Base-by-base conservation (phyloP, 2,329 filamentous ascomycete genomes). In the Arthrobotrys musiformis region DNA sequence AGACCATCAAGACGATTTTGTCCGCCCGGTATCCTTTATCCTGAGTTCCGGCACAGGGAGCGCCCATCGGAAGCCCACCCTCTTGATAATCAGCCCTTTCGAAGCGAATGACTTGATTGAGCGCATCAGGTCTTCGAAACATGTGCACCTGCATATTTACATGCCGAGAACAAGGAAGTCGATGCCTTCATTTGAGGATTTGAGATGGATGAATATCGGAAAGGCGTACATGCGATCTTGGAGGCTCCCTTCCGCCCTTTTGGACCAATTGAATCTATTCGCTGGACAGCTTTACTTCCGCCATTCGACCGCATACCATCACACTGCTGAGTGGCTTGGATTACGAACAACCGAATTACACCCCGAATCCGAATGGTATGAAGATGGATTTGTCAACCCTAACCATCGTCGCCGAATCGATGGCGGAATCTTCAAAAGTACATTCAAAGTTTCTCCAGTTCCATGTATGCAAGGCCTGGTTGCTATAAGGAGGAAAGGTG, bases 271-370 rank as follows among this genome's bases (percentile, higher is more conserved):
- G 0, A 90, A 91, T 48, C 82, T 93, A 0, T 92, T 93, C 67
- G 85, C 91, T 0, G 91, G 91, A 0, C 89, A 91, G 67, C 84
- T 92, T 0, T 93, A 92, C 79, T 84, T 92, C 8, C 82, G 81
- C 0, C 86, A 84, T 0, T 87, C 85, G 48, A 72, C 83, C 0
- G 86, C 91, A 64, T 93, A 92, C 77, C 78, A 81, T 0, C 81
- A 83, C 5, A 80, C 86, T 0, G 90, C 89, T 74, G 81, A 83
- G 0, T 86, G 85, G 44, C 82, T 92, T 0, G 87, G 89, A 0
- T 80, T 91, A 0, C 82, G 84, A 0, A 84, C 82, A 24, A 35
- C 79, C 0, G 73, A 78, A 40, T 54, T 46, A 3, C 42, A 67
- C 6, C 28, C 42, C 5, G 28, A 40, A 17, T 46, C 42, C 19